These are phyloP conservation scores for Camillea tinctor DNA, from an alignment of 2,329 filamentous ascomycete genomes.

Conservation along the genomic window DNA sequence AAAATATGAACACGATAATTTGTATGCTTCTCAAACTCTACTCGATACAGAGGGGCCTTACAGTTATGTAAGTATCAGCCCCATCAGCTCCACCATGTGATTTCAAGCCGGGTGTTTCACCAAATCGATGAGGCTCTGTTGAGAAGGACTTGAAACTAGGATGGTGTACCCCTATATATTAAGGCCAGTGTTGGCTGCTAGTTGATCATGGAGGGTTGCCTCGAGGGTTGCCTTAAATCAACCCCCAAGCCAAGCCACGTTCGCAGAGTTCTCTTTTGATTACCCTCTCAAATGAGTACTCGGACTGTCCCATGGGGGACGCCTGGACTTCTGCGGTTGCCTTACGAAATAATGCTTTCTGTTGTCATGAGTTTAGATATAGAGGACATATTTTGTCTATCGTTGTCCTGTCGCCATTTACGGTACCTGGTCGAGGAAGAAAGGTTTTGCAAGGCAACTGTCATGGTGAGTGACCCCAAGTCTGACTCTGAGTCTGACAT, in stretches of 20 bases:
- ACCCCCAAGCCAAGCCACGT: neutral
- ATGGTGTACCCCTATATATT: neutral
- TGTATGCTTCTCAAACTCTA: too few species aligned
- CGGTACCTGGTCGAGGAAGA: conserved; percentile 51
- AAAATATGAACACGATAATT: too few species aligned
- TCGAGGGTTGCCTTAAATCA: neutral
- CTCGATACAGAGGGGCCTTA: too few species aligned
- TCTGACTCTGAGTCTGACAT: neutral
- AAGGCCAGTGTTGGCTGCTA: neutral
- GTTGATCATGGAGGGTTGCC: neutral
- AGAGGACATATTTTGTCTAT: conserved; percentile 57
- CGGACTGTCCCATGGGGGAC: conserved; percentile 11
- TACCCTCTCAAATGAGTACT: conserved; percentile 9
- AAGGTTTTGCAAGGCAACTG: conserved; percentile 54
- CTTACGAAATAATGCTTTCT: conserved; percentile 64
- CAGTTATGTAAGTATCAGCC: too few species aligned
- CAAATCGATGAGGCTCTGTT: neutral
- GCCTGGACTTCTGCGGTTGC: conserved; percentile 39
- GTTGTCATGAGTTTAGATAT: conserved; percentile 55
- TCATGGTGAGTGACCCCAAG: conserved; percentile 61
- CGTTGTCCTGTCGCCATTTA: conserved; percentile 51
- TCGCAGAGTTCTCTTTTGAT: conserved; percentile 4
- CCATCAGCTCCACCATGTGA: too few species aligned
- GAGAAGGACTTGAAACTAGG: neutral
- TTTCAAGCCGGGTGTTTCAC: too few species aligned